Evolutionary conservation across 495 filamentous ascomycete genomes (phyloP).

Genomic region (Parmelia sp.): DNA sequence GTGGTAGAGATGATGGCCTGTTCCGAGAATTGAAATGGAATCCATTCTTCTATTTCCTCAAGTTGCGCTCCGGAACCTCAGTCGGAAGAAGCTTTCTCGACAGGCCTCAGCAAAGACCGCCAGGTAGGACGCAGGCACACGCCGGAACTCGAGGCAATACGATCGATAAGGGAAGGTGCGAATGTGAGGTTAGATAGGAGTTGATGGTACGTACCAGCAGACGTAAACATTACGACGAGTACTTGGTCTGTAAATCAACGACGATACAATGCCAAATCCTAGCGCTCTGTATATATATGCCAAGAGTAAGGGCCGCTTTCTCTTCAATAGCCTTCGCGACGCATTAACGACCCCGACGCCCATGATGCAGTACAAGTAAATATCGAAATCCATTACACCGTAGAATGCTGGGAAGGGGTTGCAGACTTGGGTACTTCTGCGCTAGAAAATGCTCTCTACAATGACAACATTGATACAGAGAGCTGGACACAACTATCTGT

Average conservation of each 20-base stretch:
- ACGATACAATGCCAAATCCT: neutral
- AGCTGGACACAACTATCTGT: too few relatives aligned
- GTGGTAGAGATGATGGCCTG: neutral
- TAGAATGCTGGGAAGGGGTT: neutral
- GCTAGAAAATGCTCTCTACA: neutral
- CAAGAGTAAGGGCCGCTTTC: neutral
- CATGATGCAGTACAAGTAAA: neutral
- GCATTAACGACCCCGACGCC: neutral
- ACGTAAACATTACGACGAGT: neutral
- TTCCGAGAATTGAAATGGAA: neutral
- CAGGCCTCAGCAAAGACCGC: too few relatives aligned
- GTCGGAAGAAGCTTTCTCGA: too few relatives aligned
- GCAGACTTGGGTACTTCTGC: neutral
- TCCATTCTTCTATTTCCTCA: neutral
- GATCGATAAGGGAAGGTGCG: neutral
- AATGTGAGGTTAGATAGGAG: neutral
- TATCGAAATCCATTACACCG: neutral
- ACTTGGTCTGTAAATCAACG: neutral
- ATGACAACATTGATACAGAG: neutral
- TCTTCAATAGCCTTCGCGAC: neutral
- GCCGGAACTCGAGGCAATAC: too few relatives aligned
- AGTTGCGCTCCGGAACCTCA: too few relatives aligned
- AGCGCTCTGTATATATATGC: neutral
- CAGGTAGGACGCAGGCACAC: too few relatives aligned
- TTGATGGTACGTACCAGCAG: neutral